Percentiles rank a stretch among this genome's conserved stretches.
Evolutionary conservation across 2,329 filamentous ascomycete species (phyloP).

Genomic region (Penicillium sp.): DNA sequence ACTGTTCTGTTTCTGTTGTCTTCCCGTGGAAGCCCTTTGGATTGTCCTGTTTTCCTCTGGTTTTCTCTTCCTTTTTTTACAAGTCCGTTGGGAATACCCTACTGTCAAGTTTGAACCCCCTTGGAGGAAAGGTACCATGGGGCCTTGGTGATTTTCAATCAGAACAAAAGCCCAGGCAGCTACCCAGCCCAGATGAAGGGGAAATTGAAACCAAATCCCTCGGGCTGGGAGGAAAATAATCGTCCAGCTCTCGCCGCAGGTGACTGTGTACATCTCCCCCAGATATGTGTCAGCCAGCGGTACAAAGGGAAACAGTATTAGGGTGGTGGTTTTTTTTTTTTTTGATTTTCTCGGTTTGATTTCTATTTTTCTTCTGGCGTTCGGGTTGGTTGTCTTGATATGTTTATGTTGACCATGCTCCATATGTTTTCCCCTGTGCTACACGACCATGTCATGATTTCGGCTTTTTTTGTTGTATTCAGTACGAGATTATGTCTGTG

Average conservation of each 20-base stretch:
- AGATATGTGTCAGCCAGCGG: background rate
- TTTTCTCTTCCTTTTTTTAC: conserved; percentile 1
- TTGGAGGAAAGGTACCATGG: conserved; percentile 5
- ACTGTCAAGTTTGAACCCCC: background rate
- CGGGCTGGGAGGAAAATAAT: background rate
- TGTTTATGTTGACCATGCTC: background rate
- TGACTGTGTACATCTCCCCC: background rate
- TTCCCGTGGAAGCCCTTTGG: conserved; percentile 9
- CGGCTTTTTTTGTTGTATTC: background rate
- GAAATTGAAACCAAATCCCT: background rate
- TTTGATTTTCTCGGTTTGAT: background rate
- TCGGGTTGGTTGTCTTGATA: conserved; percentile 8
- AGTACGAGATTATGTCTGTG: conserved; percentile 3
- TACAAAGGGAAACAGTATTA: background rate
- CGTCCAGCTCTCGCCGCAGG: background rate
- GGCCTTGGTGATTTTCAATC: background rate
- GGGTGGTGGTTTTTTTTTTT: conserved; percentile 1
- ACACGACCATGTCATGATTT: background rate
- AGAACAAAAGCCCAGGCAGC: background rate
- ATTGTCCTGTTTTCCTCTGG: background rate
- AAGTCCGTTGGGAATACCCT: conserved; percentile 1
- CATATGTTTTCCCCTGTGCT: background rate
- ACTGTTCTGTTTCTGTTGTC: background rate
- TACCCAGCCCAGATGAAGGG: background rate
- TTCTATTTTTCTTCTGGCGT: conserved; percentile 2